Evolutionary conservation across 441 rosid species (phyloP).

Genomic region (Melastoma candidum): DNA sequence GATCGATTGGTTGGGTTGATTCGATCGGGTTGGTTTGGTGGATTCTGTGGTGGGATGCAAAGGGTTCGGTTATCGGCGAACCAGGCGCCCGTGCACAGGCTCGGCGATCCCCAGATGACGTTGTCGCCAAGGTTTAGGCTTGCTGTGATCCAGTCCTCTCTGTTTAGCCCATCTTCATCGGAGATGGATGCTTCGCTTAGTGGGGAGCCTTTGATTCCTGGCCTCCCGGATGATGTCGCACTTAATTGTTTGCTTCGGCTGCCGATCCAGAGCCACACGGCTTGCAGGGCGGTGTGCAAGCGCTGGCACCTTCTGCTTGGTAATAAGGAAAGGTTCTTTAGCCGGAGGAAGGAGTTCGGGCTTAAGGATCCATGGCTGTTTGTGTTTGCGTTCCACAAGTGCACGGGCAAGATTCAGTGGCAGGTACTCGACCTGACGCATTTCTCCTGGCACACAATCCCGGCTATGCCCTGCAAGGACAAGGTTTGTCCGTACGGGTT

Average conservation of each 20-base stretch:
- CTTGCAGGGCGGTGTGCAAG: slow-evolving; percentile 63
- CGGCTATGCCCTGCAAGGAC: slow-evolving; percentile 80
- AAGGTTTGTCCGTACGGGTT: slow-evolving; percentile 79
- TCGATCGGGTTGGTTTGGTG: too few relatives aligned
- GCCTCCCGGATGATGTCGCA: slow-evolving; percentile 87
- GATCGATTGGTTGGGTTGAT: too few relatives aligned
- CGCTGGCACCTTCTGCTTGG: slow-evolving; percentile 69
- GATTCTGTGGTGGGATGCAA: slow-evolving; percentile 40
- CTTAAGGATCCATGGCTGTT: slow-evolving; percentile 83
- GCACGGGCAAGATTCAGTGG: slow-evolving; percentile 78
- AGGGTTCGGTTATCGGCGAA: slow-evolving; percentile 72
- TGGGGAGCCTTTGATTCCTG: slow-evolving; percentile 64
- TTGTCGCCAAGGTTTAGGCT: slow-evolving; percentile 73
- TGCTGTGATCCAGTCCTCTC: slow-evolving; percentile 44
- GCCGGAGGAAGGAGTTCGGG: slow-evolving; percentile 56
- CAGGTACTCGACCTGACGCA: slow-evolving; percentile 66
- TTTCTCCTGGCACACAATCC: slow-evolving; percentile 77
- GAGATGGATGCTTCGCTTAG: slow-evolving; percentile 43
- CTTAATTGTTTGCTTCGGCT: slow-evolving; percentile 68
- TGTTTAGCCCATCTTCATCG: slow-evolving; percentile 31
- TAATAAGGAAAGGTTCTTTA: slow-evolving; percentile 60
- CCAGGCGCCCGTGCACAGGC: slow-evolving; percentile 65
- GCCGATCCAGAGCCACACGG: slow-evolving; percentile 58
- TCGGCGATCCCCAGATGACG: slow-evolving; percentile 78
- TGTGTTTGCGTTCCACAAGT: slow-evolving; percentile 64